Conservation (phyloP, 768 basidiomycete genomes). For the Amyloporia xantha region DNA sequence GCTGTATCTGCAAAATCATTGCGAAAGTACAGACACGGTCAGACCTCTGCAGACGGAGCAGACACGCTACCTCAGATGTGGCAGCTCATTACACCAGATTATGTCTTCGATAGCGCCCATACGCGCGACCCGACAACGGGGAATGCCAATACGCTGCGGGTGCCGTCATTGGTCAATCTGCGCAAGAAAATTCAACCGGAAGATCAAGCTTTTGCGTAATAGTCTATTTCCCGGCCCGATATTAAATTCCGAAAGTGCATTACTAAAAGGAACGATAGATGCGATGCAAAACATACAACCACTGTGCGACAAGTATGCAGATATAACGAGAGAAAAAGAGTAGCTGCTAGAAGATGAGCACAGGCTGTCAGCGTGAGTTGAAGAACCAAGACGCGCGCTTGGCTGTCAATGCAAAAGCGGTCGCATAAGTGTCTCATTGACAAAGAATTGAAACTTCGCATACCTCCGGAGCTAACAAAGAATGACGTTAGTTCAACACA, state of each 20-base stretch:
- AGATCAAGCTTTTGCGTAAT: conserved; percentile 3
- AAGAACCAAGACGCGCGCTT: conserved; percentile 95
- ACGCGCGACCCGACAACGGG: too few relatives aligned
- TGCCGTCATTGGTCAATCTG: background rate
- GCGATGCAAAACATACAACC: conserved; percentile 25
- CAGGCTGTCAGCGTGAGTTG: conserved; percentile 57
- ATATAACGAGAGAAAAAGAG: conserved; percentile 7
- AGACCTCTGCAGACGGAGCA: too few relatives aligned
- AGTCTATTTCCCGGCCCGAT: background rate
- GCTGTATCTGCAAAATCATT: too few relatives aligned
- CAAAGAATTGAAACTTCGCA: conserved; percentile 7
- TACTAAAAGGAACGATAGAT: conserved; percentile 20
- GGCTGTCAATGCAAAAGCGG: conserved; percentile 34
- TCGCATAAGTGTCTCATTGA: background rate
- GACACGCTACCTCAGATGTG: too few relatives aligned
- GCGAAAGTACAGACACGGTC: too few relatives aligned
- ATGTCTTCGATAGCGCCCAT: too few relatives aligned
- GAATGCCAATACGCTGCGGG: too few relatives aligned
- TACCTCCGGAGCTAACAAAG: conserved; percentile 14
- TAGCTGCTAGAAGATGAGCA: background rate
- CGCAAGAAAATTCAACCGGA: background rate
- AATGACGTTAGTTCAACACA: conserved; percentile 1
- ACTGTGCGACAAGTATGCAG: conserved; percentile 17
- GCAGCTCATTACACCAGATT: too few relatives aligned
- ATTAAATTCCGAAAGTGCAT: conserved; percentile 8